These are phyloP conservation scores for Cydonia oblonga DNA, from an alignment of 331 rosid genomes.

Conservation along the genomic window DNA sequence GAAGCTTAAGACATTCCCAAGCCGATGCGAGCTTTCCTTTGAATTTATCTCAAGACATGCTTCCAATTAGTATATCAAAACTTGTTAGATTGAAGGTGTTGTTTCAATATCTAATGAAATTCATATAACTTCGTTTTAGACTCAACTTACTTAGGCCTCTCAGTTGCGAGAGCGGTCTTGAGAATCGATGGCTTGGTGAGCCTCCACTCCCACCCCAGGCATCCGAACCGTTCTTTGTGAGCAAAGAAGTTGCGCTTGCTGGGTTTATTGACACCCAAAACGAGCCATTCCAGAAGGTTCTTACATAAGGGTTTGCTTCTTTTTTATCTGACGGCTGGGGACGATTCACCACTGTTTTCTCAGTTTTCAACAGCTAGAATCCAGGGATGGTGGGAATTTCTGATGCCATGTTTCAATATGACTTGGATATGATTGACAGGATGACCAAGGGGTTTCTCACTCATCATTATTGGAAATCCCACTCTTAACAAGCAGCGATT, in stretches of 20 bases:
- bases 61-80: too few relatives aligned
- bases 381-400: slow-evolving; percentile 37
- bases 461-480: too few relatives aligned
- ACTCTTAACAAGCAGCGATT: too few relatives aligned
- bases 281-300: slow-evolving; percentile 24
- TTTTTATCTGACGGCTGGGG: slow-evolving; percentile 33
- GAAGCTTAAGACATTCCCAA: too few relatives aligned
- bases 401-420: slow-evolving; percentile 18
- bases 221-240: slow-evolving; percentile 45
- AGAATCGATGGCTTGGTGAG: too few relatives aligned
- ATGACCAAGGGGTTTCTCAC: slow-evolving; percentile 6
- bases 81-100: too few relatives aligned
- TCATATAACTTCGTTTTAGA: too few relatives aligned
- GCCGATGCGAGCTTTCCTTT: too few relatives aligned
- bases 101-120: too few relatives aligned
- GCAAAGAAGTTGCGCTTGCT: slow-evolving; percentile 25
- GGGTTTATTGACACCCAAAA: slow-evolving; percentile 52
- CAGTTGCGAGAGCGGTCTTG: too few relatives aligned
- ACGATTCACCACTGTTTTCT: slow-evolving; percentile 28
- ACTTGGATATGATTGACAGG: slow-evolving; percentile 20
- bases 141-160: slow-evolving; percentile 33
- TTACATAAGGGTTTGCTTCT: slow-evolving; percentile 54
- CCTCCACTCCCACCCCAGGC: too few relatives aligned
- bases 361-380: slow-evolving; percentile 56
- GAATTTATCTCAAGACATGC: too few relatives aligned